A percentile compares a stretch with the other conserved stretches of the same genome.
Conservation (phyloP, 495 filamentous ascomycete species). For the Chaetomium tenue region DNA sequence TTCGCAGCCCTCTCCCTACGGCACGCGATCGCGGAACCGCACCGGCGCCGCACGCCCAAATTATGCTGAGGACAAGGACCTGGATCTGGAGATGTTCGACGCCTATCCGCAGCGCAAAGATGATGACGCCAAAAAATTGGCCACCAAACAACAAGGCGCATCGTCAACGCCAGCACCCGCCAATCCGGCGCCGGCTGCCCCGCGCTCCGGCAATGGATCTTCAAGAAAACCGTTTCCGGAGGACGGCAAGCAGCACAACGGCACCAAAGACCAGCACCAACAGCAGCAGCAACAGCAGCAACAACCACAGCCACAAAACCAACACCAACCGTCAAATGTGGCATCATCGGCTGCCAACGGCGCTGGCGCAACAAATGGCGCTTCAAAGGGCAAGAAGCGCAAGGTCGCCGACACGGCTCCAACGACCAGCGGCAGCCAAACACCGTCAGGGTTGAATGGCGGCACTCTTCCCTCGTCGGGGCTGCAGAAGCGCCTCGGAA, state of each 20-base stretch:
- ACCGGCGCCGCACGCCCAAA: constrained; percentile 78
- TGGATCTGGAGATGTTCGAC: constrained; percentile 75
- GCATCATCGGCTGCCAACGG: constrained; percentile 11
- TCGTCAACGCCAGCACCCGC: constrained; percentile 19
- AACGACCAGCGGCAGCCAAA: constrained; percentile 46
- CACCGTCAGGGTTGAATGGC: constrained; percentile 45
- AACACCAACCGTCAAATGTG: constrained; percentile 19
- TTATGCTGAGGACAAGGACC: constrained; percentile 94
- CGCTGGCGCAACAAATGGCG: constrained; percentile 38
- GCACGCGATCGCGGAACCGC: constrained; percentile 91
- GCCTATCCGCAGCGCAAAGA: constrained; percentile 50
- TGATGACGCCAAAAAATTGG: constrained; percentile 49
- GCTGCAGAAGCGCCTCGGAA: constrained; percentile 42
- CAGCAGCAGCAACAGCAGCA: constrained; percentile 31
- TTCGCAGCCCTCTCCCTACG: constrained; percentile 68
- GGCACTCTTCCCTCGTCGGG: constrained; percentile 28
- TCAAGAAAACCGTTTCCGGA: constrained; percentile 39
- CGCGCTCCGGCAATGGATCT: constrained; percentile 29
- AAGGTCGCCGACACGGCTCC: constrained; percentile 56
- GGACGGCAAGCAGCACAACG: constrained; percentile 34
- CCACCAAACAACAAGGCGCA: constrained; percentile 30
- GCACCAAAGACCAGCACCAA: constrained; percentile 33
- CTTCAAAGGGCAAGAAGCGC: constrained; percentile 65
- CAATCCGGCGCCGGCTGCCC: constrained; percentile 21
- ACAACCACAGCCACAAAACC: constrained; percentile 19